Base-by-base conservation (phyloP, 2,329 filamentous ascomycete species). In the Diaporthe citri region DNA sequence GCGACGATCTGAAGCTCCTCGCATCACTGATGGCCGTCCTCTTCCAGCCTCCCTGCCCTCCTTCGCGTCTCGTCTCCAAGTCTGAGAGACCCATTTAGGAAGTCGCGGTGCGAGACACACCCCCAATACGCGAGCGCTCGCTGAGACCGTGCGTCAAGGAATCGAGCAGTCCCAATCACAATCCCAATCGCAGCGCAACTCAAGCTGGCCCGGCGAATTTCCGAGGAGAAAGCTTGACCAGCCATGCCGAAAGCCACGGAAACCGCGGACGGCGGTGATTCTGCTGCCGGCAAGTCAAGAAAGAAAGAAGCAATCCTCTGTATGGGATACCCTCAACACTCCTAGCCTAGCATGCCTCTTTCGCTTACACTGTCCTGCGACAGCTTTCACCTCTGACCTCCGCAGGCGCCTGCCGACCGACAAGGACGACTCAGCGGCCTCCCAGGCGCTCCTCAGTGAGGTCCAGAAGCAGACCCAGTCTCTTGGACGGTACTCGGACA, bases 381-480 rank as follows among this genome's bases (percentile, higher is more conserved):
- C 28, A 78, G 77, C 72, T 8, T 77, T 77, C 36, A 71, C 71
- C 17, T 70, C 69, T 28, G 75, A 80, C 52, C 77, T 84, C 56
- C 79, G 79, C 70, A 78, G 77, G 72, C 76, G 80, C 57, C 77
- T 83, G 13, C 78, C 81, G 34, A 78, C 76, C 52, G 76, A 81
- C 72, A 78, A 79, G 56, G 70, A 76, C 46, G 77, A 80, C 39
- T 46, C 79, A 15, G 77, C 83, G 1, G 76, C 73, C 36, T 69
- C 81, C 17, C 78, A 80, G 22, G 79, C 84, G 4, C 80, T 90
- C 0, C 80, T 83, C 41, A 73, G 80, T 2, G 84, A 89, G 25
- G 82, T 90, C 39, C 82, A 86, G 46, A 82, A 81, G 10, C 83
- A 84, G 13, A 82, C 87, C 55, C 77, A 79, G 12, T 75, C 77